Percentiles rank a stretch among this genome's conserved stretches.
phyloP scores from a whole-genome alignment of 1,139 yeast species.

The Kurtzmaniella quercitrusa region DNA sequence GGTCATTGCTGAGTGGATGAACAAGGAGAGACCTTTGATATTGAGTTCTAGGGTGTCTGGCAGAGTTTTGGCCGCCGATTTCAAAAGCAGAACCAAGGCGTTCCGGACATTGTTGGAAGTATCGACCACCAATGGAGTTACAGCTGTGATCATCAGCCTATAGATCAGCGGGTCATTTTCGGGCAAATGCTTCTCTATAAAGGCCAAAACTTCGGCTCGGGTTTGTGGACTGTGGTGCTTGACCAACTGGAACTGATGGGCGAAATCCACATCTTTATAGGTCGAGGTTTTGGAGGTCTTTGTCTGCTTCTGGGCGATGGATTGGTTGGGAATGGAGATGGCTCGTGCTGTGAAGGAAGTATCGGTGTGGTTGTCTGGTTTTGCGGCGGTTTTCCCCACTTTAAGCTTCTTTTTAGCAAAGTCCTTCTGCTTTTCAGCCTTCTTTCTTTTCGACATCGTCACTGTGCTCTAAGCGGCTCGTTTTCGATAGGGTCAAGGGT shows the following conservation, averaged over 20 bases:
- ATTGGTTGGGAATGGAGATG: constrained; percentile 59
- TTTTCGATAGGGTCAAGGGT: too few relatives aligned
- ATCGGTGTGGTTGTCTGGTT: constrained; percentile 74
- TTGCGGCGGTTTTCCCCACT: constrained; percentile 80
- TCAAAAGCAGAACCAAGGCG: constrained; percentile 50
- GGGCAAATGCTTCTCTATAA: constrained; percentile 45
- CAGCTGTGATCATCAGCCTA: constrained; percentile 53
- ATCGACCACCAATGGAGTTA: constrained; percentile 61
- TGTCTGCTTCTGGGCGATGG: constrained; percentile 24
- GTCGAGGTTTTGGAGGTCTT: not conserved
- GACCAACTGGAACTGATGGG: constrained; percentile 59
- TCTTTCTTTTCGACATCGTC: constrained; percentile 59
- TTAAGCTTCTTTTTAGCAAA: constrained; percentile 75
- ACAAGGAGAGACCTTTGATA: constrained; percentile 60
- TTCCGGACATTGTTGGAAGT: constrained; percentile 60
- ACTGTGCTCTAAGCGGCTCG: too few relatives aligned
- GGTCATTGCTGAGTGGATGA: constrained; percentile 92
- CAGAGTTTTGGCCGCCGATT: constrained; percentile 46
- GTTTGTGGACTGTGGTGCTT: constrained; percentile 76
- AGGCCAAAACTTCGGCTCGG: constrained; percentile 65
- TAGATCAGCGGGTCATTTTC: constrained; percentile 44
- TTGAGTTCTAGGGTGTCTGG: constrained; percentile 64
- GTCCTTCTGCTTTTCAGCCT: constrained; percentile 67
- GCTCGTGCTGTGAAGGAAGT: constrained; percentile 79
- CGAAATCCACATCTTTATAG: constrained; percentile 38